Evolutionary conservation across 345 rosid genomes (phyloP).

Genomic region (Cardiospermum halicacabum): DNA sequence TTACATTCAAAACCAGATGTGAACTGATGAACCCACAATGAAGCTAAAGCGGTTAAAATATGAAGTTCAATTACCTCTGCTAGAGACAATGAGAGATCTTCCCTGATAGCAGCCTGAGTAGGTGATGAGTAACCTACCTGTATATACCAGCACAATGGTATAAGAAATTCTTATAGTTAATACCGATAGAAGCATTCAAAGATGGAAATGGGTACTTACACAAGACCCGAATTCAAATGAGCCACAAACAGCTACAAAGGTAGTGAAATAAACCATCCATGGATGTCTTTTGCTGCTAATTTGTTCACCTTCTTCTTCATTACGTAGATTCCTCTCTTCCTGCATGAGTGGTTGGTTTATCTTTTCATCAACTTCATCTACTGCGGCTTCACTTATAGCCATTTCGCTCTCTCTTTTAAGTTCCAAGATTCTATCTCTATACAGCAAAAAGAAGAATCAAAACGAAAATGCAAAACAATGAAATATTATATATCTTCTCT

Average conservation of each 20-base stretch:
- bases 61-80: slow-evolving; percentile 42
- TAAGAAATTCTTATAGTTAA: no score
- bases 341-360: slow-evolving; percentile 31
- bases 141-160: slow-evolving; percentile 10
- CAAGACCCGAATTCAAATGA: slow-evolving; percentile 81
- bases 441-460: slow-evolving; percentile 17
- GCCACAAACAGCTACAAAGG: slow-evolving; percentile 81
- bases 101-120: slow-evolving; percentile 71
- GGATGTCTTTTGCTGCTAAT: slow-evolving; percentile 30
- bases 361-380: slow-evolving; percentile 16
- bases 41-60: background rate
- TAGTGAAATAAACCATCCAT: slow-evolving; percentile 77
- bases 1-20: slow-evolving; percentile 5
- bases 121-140: slow-evolving; percentile 95
- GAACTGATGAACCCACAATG: background rate
- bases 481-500: background rate
- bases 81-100: slow-evolving; percentile 57
- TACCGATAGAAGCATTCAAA: background rate
- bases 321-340: slow-evolving; percentile 19
- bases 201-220: slow-evolving; percentile 33
- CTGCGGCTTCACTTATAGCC: slow-evolving; percentile 36
- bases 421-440: background rate
- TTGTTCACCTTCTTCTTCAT: slow-evolving; percentile 14
- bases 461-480: background rate
- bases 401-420: slow-evolving; percentile 12